Percentiles rank a stretch among this genome's conserved stretches.
Evolutionary conservation across 805 yeast genomes (phyloP).

Genomic region (Candida palmyrensis): DNA sequence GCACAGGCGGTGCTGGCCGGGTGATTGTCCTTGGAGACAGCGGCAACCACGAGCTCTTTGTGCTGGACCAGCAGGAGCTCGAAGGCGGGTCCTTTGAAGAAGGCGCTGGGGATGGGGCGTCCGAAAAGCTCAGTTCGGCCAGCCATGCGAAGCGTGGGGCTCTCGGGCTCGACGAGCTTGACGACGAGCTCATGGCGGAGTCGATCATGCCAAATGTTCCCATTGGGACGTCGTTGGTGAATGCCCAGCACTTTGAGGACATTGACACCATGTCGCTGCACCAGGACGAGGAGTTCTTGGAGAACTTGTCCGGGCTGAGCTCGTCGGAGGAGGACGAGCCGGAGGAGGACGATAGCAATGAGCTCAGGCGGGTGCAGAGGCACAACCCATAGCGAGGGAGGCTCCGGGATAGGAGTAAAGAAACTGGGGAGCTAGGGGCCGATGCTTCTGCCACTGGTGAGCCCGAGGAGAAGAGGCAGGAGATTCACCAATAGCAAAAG

Average conservation of each 20-base stretch:
- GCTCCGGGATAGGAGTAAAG: background rate
- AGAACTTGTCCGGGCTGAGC: constrained; percentile 39
- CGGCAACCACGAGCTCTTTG: constrained; percentile 28
- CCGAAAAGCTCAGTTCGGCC: too few relatives aligned
- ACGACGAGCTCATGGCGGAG: constrained; percentile 18
- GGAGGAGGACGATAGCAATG: constrained; percentile 22
- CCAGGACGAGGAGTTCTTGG: constrained; percentile 29
- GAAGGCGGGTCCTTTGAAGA: constrained; percentile 17
- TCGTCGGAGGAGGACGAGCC: constrained; percentile 33
- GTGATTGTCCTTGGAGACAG: constrained; percentile 32
- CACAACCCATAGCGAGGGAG: constrained; percentile 18
- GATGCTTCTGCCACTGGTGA: too few relatives aligned
- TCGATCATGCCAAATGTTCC: constrained; percentile 32
- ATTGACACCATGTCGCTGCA: constrained; percentile 16
- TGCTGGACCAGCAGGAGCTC: too few relatives aligned
- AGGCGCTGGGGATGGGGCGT: constrained; percentile 16
- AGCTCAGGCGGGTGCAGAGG: constrained; percentile 38
- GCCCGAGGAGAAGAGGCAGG: too few relatives aligned
- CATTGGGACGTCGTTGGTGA: constrained; percentile 14
- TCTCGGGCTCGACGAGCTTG: constrained; percentile 14
- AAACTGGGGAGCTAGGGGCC: background rate
- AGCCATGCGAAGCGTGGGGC: constrained; percentile 14
- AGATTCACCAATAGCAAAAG: too few relatives aligned
- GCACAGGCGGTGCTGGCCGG: too few relatives aligned
- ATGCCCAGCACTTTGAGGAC: constrained; percentile 12